Evolutionary conservation across 768 basidiomycete genomes (phyloP), one percentile per base, ranked within the genome.

Genomic region (Lanmaoa pseudosensibilis): DNA sequence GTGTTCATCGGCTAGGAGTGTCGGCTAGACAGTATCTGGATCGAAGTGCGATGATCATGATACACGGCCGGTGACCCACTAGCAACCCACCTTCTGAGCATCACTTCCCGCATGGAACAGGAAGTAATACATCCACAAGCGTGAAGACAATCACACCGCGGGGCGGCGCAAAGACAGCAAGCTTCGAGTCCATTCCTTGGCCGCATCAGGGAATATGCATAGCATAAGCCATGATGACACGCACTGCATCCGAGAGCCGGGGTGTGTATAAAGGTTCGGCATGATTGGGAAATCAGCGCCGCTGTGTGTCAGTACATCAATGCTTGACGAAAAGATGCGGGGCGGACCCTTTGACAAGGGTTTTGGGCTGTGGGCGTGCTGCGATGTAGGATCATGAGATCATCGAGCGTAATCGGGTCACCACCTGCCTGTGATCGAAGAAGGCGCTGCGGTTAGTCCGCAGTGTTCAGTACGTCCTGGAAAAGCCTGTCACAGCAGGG

Each of bases 311-410:
- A 53, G 36, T 52, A 54, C 46, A 62, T 39, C 37, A 49, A 48
- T 15, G 2, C 43, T 54, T 46, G 49, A 52, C 18, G 54, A 43
- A 30, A 52, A 46, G 39, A 58, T 40, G n/a, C 39, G 49, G 52
- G 15, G 47, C 16, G 47, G 50, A 51, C 52, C 47, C 37, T 46
- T 58, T 57, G 46, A 30, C 27, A 46, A 60, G 62, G 65, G 58
- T 48, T 23, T 19, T 60, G 67, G 67, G 68, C 40, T 60, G 50
- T 59, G 65, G 67, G 65, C 39, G 45, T 55, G 60, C 41, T 62
- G 65, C 40, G 58, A 64, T 55, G 48, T 58, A 46, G 34, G 54
- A 59, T 57, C 51, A 59, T 55, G 46, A 45, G 40, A 59, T 63
- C 49, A 52, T 23, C 43, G 60, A 55, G 63, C 55, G 64, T 60